Percentiles rank a stretch among this genome's conserved stretches.
Conservation (phyloP, 2,329 filamentous ascomycete species). For the Incumbomyces delicatus region DNA sequence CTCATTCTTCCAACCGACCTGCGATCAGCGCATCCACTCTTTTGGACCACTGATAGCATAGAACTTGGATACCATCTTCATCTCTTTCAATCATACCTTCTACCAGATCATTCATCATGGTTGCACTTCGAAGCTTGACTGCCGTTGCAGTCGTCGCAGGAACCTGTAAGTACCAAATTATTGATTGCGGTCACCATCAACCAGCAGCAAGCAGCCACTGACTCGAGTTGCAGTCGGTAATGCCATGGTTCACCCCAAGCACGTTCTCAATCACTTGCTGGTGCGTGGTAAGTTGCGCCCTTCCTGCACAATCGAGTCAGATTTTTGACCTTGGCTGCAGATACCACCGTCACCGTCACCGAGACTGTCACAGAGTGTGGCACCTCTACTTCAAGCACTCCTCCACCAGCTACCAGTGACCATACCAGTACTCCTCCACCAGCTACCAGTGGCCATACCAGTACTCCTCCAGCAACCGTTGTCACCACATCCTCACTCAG, state of each 20-base stretch:
- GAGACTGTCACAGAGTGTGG: slow-evolving; percentile 6
- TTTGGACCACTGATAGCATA: slow-evolving; percentile 15
- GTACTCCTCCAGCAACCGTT: not conserved
- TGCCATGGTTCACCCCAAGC: slow-evolving; percentile 10
- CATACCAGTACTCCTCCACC: not conserved
- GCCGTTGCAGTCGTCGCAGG: slow-evolving; percentile 5
- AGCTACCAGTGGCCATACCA: too few relatives aligned
- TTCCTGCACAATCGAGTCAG: slow-evolving; percentile 1
- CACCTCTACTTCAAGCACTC: not conserved
- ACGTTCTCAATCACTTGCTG: slow-evolving; percentile 13
- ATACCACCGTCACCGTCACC: slow-evolving; percentile 7
- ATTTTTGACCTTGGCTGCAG: slow-evolving; percentile 7
- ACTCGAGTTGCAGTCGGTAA: slow-evolving; percentile 8
- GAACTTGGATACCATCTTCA: slow-evolving; percentile 20
- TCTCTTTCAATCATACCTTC: slow-evolving; percentile 12
- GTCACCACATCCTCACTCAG: slow-evolving; percentile 3
- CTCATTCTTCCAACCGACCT: slow-evolving; percentile 10
- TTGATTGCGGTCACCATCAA: slow-evolving; percentile 6
- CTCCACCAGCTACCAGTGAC: slow-evolving; percentile 3
- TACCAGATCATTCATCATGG: slow-evolving; percentile 15
- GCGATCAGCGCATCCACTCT: slow-evolving; percentile 12
- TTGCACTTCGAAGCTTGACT: slow-evolving; percentile 5
- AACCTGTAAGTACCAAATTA: slow-evolving; percentile 10
- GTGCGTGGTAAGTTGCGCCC: slow-evolving; percentile 14
- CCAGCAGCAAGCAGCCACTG: not conserved